phyloP scores from a whole-genome alignment of 257 asterid genomes.

The Vinca minor region DNA sequence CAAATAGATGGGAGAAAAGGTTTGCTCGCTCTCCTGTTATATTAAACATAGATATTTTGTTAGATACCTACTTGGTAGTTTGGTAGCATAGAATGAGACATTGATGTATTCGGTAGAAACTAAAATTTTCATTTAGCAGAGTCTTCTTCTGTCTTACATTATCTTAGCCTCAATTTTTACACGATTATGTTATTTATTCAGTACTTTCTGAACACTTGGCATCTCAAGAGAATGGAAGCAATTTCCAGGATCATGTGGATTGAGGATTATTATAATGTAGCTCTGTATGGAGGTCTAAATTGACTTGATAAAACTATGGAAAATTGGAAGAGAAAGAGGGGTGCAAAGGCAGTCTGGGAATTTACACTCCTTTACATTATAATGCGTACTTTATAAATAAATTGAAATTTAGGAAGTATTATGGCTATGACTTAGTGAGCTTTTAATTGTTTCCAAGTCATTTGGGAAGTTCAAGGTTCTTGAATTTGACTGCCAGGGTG shows the following conservation, averaged over 20 bases:
- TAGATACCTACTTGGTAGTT: slow-evolving; percentile 1
- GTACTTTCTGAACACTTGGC: background rate
- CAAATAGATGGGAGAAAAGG: slow-evolving; percentile 98
- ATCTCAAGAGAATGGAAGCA: background rate
- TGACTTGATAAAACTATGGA: background rate
- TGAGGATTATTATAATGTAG: background rate
- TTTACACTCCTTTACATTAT: background rate
- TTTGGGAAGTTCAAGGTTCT: background rate
- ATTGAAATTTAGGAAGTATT: background rate
- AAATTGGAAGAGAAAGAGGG: background rate
- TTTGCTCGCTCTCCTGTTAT: slow-evolving; percentile 6
- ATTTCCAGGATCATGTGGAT: background rate
- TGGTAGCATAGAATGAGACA: background rate
- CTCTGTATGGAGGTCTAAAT: background rate
- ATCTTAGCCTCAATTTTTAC: background rate
- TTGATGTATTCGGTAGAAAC: background rate
- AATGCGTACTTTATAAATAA: no score
- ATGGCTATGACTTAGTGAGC: background rate
- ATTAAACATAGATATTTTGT: background rate
- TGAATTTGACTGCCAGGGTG: background rate
- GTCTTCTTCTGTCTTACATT: background rate
- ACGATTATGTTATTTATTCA: background rate
- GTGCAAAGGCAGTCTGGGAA: background rate
- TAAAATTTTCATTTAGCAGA: background rate
- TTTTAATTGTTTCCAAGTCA: background rate